A percentile compares a stretch with the other conserved stretches of the same genome.
Conservation (phyloP, 2,329 filamentous ascomycete genomes). For the Parafenestella ontariensis region DNA sequence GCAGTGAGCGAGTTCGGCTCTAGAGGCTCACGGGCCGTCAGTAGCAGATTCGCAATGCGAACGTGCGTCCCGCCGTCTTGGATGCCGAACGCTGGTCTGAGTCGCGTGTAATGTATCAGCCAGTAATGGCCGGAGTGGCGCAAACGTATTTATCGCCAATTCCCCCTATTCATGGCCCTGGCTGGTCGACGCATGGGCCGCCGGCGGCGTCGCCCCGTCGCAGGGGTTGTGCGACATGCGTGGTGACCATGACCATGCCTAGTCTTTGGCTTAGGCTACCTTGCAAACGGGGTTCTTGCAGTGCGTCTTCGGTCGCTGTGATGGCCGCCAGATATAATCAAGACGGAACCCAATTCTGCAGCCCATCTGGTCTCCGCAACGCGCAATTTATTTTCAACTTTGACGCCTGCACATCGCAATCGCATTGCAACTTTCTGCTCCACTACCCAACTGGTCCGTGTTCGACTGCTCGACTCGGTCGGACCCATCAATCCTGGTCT, state of each 20-base stretch:
- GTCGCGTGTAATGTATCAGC: slow-evolving; percentile 23
- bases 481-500: slow-evolving; percentile 27
- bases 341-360: slow-evolving; percentile 14
- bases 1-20: slow-evolving; percentile 9
- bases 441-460: slow-evolving; percentile 23
- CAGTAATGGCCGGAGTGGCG: slow-evolving; percentile 24
- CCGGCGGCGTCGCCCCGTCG: slow-evolving; percentile 17
- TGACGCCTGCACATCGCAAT: slow-evolving; percentile 15
- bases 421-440: slow-evolving; percentile 15
- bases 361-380: slow-evolving; percentile 13
- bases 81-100: slow-evolving; percentile 9
- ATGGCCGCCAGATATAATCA: slow-evolving; percentile 24
- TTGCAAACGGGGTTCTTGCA: slow-evolving; percentile 26
- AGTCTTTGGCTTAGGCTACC: slow-evolving; percentile 19
- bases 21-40: slow-evolving; percentile 11
- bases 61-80: slow-evolving; percentile 27
- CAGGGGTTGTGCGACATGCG: slow-evolving; percentile 31
- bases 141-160: slow-evolving; percentile 16
- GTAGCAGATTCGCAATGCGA: slow-evolving; percentile 24
- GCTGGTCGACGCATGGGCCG: slow-evolving; percentile 23
- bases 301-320: slow-evolving; percentile 6
- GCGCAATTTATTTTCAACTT: slow-evolving; percentile 15
- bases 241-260: slow-evolving; percentile 5
- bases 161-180: slow-evolving; percentile 28
- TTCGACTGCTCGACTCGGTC: slow-evolving; percentile 30